Evolutionary conservation across 176 grass and related monocot genomes (phyloP).

Genomic region (Raddia distichophylla): DNA sequence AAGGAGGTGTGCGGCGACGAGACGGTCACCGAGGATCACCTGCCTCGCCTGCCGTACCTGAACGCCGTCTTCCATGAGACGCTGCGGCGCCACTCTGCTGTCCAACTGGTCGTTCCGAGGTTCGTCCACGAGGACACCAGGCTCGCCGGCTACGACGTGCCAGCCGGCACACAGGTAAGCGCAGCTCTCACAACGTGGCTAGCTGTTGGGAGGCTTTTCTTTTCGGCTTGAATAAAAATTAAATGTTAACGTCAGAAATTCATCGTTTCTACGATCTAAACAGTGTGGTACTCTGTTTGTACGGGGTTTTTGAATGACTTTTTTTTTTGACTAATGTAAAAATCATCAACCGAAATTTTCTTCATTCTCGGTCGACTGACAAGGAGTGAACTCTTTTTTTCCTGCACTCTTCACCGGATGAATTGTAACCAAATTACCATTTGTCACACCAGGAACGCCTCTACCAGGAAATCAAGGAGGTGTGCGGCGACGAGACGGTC

Average conservation of each 20-base stretch:
- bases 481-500: conserved; percentile 52
- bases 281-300: too few species aligned
- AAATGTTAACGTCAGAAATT: too few species aligned
- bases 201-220: too few species aligned
- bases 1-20: conserved; percentile 52
- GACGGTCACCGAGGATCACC: conserved; percentile 63
- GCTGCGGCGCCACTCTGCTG: conserved; percentile 47
- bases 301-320: too few species aligned
- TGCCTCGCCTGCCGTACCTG: conserved; percentile 46
- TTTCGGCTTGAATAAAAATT: too few species aligned
- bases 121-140: conserved; percentile 73
- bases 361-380: too few species aligned
- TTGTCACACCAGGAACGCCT: conserved; percentile 60
- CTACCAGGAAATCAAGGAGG: conserved; percentile 64
- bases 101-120: conserved; percentile 63
- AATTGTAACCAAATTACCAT: background rate
- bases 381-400: background rate
- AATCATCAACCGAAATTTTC: too few species aligned
- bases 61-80: too few species aligned
- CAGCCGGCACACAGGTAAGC: conserved; percentile 60
- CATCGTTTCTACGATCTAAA: too few species aligned
- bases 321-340: too few species aligned
- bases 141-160: conserved; percentile 64
- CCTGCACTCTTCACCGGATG: background rate
- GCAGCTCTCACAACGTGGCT: background rate